Conservation (phyloP, 228 moss, liverwort and hornwort genomes). For the Sphagnum magellanicum region DNA sequence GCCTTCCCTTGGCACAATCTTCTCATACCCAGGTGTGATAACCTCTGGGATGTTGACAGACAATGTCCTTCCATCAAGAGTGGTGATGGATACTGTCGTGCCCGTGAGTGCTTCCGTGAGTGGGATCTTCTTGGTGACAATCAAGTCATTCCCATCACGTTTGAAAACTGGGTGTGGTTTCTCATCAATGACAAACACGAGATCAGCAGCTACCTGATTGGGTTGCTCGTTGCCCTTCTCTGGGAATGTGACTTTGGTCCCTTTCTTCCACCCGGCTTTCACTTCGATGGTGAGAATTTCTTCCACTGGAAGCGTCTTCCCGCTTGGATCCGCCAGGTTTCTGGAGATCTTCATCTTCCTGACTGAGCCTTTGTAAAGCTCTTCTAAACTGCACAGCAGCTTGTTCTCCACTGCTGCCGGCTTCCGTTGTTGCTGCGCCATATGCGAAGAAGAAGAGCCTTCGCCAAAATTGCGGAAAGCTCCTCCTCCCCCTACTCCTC, state of each 20-base stretch:
- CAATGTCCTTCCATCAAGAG: slow-evolving; percentile 52
- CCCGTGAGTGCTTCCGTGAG: slow-evolving; percentile 54
- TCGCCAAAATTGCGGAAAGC: slow-evolving; percentile 81
- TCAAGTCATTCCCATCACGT: slow-evolving; percentile 62
- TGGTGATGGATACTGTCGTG: slow-evolving; percentile 38
- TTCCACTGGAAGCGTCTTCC: slow-evolving; percentile 49
- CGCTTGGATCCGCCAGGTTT: slow-evolving; percentile 51
- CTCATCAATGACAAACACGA: slow-evolving; percentile 61
- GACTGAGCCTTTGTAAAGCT: slow-evolving; percentile 49
- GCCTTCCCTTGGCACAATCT: slow-evolving; percentile 50
- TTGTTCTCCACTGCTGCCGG: slow-evolving; percentile 56
- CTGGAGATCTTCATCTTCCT: slow-evolving; percentile 69
- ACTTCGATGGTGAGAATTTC: slow-evolving; percentile 68
- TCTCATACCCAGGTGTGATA: slow-evolving; percentile 47
- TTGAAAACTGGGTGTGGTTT: slow-evolving; percentile 51
- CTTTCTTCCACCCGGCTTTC: slow-evolving; percentile 66
- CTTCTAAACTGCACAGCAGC: slow-evolving; percentile 56
- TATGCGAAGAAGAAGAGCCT: slow-evolving; percentile 65
- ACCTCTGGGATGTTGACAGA: slow-evolving; percentile 44
- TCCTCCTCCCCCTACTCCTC: slow-evolving; percentile 25
- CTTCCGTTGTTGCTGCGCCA: slow-evolving; percentile 13
- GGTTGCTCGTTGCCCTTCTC: slow-evolving; percentile 64
- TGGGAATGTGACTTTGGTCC: slow-evolving; percentile 60
- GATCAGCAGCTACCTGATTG: slow-evolving; percentile 47
- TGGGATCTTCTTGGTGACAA: slow-evolving; percentile 42